Conservation (phyloP, 257 asterid species). For the Rubia yunnanensis region DNA sequence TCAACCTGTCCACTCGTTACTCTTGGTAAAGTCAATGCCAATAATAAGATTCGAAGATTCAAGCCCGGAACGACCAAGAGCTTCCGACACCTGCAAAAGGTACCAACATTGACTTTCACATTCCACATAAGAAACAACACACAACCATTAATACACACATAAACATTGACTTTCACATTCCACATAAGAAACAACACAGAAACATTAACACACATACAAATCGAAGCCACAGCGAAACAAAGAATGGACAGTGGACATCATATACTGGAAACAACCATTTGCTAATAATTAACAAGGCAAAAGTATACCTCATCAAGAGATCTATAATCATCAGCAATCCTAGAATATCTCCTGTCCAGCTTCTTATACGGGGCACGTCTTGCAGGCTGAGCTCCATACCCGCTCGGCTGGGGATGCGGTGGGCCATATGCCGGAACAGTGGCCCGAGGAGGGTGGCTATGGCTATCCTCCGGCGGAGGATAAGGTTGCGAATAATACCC, state of each 20-base stretch:
- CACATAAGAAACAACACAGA: no score
- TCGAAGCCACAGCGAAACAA: background rate
- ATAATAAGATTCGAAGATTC: conserved; percentile 93
- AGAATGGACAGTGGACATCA: background rate
- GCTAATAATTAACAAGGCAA: background rate
- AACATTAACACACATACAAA: no score
- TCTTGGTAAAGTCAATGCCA: conserved; percentile 92
- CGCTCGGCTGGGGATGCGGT: conserved; percentile 25
- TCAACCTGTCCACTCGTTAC: conserved; percentile 97
- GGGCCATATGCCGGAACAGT: conserved; percentile 34
- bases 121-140: background rate
- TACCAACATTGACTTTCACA: background rate
- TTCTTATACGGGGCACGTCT: conserved; percentile 32
- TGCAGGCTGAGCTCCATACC: conserved; percentile 16
- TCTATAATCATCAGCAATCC: conserved; percentile 78
- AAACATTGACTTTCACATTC: no score
- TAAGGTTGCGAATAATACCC: conserved; percentile 24
- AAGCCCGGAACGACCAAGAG: conserved; percentile 82
- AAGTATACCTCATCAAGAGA: conserved; percentile 78
- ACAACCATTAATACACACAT: background rate
- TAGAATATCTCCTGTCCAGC: conserved; percentile 77
- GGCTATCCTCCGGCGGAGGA: conserved; percentile 31
- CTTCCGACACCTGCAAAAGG: conserved; percentile 64
- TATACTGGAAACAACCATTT: background rate
- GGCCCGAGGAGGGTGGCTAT: conserved; percentile 29